Percentiles rank a stretch among this genome's conserved stretches.
Conservation (phyloP, 176 grass and related monocot genomes). For the Miscanthus lutarioriparius region DNA sequence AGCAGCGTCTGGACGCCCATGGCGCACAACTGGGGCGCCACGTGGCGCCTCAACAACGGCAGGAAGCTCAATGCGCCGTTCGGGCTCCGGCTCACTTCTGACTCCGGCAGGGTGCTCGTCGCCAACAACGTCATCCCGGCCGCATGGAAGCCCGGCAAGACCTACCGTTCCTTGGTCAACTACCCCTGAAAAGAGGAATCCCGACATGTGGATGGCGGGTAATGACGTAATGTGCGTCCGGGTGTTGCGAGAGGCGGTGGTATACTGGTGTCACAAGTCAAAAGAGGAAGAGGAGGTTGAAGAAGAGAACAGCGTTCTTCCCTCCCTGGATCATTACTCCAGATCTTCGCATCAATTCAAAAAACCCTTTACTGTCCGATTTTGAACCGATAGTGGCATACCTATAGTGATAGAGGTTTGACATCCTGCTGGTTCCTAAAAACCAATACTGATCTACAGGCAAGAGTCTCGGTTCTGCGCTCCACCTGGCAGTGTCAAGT, state of each 20-base stretch:
- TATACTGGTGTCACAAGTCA: background rate
- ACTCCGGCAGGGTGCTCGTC: conserved; percentile 52
- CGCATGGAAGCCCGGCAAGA: conserved; percentile 51
- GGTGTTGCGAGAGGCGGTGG: conserved; percentile 25
- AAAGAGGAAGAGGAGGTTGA: conserved; percentile 45
- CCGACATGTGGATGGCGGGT: background rate
- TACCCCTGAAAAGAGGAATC: conserved; percentile 32
- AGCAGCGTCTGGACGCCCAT: conserved; percentile 47
- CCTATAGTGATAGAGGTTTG: too few relatives aligned
- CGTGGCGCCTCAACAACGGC: conserved; percentile 59
- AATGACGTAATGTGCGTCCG: conserved; percentile 37
- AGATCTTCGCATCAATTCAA: too few relatives aligned
- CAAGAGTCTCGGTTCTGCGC: too few relatives aligned
- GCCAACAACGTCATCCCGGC: conserved; percentile 59
- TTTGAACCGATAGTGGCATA: too few relatives aligned
- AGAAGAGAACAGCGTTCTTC: conserved; percentile 21
- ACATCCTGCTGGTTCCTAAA: too few relatives aligned
- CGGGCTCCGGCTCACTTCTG: conserved; percentile 66
- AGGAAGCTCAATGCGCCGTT: conserved; percentile 48
- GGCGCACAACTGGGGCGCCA: conserved; percentile 68
- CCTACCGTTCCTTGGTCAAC: conserved; percentile 61
- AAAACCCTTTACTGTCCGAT: too few relatives aligned
- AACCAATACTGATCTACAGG: too few relatives aligned
- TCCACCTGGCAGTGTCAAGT: too few relatives aligned
- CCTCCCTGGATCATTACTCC: conserved; percentile 1